phyloP scores from a whole-genome alignment of 2,329 filamentous ascomycete genomes.

The Hawksworthiomyces lignivorus region DNA sequence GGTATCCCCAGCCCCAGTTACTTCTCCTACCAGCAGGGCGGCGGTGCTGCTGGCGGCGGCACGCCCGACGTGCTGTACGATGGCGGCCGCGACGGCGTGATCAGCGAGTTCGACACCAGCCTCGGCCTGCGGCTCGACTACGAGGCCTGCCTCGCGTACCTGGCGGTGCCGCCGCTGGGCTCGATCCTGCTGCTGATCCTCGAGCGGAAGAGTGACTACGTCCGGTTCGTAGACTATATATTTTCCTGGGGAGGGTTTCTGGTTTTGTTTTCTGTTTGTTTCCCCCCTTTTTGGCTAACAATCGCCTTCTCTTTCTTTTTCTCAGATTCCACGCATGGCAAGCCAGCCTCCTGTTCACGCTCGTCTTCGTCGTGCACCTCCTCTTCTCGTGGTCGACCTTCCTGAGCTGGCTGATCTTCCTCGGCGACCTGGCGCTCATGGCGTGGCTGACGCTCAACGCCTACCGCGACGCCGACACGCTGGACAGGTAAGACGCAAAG shows the following conservation, averaged over 20 bases:
- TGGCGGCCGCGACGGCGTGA: conserved; percentile 46
- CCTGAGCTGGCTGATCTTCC: conserved; percentile 75
- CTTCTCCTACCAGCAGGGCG: conserved; percentile 21
- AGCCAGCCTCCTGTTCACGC: conserved; percentile 72
- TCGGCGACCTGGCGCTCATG: conserved; percentile 68
- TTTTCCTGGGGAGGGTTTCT: neutral
- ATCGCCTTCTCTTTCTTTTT: neutral
- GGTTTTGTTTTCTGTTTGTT: neutral
- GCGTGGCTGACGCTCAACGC: conserved; percentile 69
- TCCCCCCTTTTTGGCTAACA: neutral
- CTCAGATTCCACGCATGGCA: conserved; percentile 93
- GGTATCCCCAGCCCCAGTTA: conserved; percentile 28
- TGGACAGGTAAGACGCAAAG: conserved; percentile 47
- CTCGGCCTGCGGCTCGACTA: conserved; percentile 79
- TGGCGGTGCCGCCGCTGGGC: conserved; percentile 76
- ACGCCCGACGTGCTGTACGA: conserved; percentile 25
- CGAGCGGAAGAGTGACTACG: conserved; percentile 95
- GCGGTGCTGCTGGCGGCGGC: conserved; percentile 14
- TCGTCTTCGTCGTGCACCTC: conserved; percentile 68
- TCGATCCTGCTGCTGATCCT: conserved; percentile 75
- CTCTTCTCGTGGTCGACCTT: conserved; percentile 79
- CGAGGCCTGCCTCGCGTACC: conserved; percentile 84
- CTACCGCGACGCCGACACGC: conserved; percentile 70
- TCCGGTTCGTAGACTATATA: conserved; percentile 53
- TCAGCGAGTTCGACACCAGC: conserved; percentile 82